A percentile compares a stretch with the other conserved stretches of the same genome.
phyloP scores from a whole-genome alignment of 495 filamentous ascomycete species.

The Aspergillus hancockii region DNA sequence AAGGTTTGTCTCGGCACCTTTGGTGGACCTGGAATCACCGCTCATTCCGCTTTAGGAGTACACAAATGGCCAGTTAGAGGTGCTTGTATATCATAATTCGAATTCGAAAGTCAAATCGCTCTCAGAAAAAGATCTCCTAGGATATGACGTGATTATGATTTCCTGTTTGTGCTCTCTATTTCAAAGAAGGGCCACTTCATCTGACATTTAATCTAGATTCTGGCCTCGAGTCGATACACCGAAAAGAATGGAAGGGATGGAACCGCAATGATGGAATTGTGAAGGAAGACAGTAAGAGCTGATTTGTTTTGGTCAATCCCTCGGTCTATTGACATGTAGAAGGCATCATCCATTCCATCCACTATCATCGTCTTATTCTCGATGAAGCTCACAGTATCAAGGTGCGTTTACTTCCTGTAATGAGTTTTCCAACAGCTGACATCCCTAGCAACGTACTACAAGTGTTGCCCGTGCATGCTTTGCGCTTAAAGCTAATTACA shows the following conservation, averaged over 20 bases:
- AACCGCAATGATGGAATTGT: constrained; percentile 71
- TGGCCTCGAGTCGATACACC: constrained; percentile 84
- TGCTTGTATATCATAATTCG: constrained; percentile 84
- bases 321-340: constrained; percentile 11
- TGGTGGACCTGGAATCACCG: background rate
- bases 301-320: background rate
- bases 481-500: constrained; percentile 79
- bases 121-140: constrained; percentile 68
- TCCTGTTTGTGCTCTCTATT: constrained; percentile 53
- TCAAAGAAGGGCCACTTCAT: background rate
- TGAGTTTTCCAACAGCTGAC: constrained; percentile 23
- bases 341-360: constrained; percentile 75
- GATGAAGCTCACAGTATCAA: constrained; percentile 98
- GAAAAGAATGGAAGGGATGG: constrained; percentile 91
- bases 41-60: constrained; percentile 55
- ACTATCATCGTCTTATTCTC: constrained; percentile 88
- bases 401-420: constrained; percentile 30
- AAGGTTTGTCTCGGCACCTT: constrained; percentile 37
- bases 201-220: constrained; percentile 56
- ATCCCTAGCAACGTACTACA: constrained; percentile 65
- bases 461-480: constrained; percentile 93
- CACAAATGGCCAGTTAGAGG: constrained; percentile 84
- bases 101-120: constrained; percentile 79
- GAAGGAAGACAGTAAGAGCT: constrained; percentile 70
- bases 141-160: constrained; percentile 92